Conservation (phyloP, 768 basidiomycete genomes). For the Serendipita indica region DNA sequence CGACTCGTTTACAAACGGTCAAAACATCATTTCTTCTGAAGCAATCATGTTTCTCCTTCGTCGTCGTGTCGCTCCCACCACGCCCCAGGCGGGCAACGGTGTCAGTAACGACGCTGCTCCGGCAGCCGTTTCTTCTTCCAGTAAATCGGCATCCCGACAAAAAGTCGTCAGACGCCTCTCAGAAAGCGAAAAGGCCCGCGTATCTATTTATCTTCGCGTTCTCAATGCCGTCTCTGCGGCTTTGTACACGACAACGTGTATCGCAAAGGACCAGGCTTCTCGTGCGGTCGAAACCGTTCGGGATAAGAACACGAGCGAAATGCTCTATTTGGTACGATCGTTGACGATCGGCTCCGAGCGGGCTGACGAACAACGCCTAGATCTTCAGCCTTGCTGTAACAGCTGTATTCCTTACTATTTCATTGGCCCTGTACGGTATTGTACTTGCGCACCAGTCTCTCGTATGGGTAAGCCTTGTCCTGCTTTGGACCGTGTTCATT, state of each 20-base stretch:
- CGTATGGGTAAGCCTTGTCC: neutral
- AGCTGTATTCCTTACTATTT: neutral
- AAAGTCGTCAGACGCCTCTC: neutral
- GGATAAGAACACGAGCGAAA: neutral
- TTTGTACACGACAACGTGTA: neutral
- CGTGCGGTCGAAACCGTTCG: neutral
- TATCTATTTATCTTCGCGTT: neutral
- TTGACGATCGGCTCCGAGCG: too few species aligned
- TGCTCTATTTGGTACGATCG: neutral
- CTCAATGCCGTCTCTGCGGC: neutral
- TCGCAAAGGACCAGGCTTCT: neutral
- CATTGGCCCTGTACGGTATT: conserved; percentile 2
- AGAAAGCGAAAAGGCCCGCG: neutral
- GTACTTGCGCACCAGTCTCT: neutral
- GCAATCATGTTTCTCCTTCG: conserved; percentile 6
- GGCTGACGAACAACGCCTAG: neutral
- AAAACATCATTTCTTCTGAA: too few species aligned
- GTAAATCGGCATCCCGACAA: neutral
- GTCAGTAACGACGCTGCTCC: neutral
- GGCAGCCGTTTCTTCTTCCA: neutral
- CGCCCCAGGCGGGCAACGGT: neutral
- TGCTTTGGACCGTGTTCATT: neutral
- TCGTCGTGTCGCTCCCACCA: neutral
- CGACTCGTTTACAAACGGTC: neutral
- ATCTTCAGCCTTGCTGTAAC: neutral